Evolutionary conservation across 495 filamentous ascomycete genomes (phyloP).

Genomic region (Coniosporium apollinis): DNA sequence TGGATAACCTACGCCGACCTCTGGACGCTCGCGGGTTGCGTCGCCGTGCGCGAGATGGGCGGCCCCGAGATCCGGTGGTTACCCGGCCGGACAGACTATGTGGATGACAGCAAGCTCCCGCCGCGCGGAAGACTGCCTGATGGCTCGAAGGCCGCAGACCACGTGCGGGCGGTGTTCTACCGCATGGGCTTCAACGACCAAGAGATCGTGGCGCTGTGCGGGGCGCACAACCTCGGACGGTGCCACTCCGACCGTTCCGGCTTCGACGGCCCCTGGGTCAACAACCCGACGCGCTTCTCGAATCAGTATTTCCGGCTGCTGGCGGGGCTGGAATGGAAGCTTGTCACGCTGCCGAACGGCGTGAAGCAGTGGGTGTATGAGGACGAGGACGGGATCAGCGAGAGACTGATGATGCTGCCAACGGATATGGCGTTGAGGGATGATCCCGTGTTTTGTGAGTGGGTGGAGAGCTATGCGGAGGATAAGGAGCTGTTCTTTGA

Average conservation of each 20-base stretch:
- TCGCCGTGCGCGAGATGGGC: slow-evolving; percentile 40
- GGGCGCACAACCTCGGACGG: slow-evolving; percentile 46
- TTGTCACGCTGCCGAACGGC: slow-evolving; percentile 33
- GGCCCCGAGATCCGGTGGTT: slow-evolving; percentile 38
- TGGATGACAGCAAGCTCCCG: slow-evolving; percentile 39
- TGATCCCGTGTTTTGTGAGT: slow-evolving; percentile 22
- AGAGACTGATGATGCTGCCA: slow-evolving; percentile 39
- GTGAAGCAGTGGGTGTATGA: slow-evolving; percentile 40
- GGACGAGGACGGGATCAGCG: slow-evolving; percentile 36
- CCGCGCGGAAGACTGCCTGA: slow-evolving; percentile 42
- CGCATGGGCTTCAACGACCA: slow-evolving; percentile 50
- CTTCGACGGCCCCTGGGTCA: slow-evolving; percentile 46
- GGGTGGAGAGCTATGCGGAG: slow-evolving; percentile 41
- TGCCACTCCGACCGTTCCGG: slow-evolving; percentile 43
- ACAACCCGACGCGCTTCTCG: slow-evolving; percentile 45
- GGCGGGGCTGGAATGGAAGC: slow-evolving; percentile 37
- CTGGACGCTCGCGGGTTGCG: slow-evolving; percentile 44
- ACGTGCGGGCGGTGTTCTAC: slow-evolving; percentile 41
- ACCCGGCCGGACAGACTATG: slow-evolving; percentile 39
- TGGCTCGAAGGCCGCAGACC: slow-evolving; percentile 39
- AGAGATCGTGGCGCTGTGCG: slow-evolving; percentile 43
- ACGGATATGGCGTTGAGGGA: slow-evolving; percentile 27
- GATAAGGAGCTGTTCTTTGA: slow-evolving; percentile 47
- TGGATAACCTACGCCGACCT: slow-evolving; percentile 51
- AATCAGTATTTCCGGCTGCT: slow-evolving; percentile 46